Evolutionary conservation across 805 yeast genomes (phyloP).

Genomic region (Naumovozyma castellii): DNA sequence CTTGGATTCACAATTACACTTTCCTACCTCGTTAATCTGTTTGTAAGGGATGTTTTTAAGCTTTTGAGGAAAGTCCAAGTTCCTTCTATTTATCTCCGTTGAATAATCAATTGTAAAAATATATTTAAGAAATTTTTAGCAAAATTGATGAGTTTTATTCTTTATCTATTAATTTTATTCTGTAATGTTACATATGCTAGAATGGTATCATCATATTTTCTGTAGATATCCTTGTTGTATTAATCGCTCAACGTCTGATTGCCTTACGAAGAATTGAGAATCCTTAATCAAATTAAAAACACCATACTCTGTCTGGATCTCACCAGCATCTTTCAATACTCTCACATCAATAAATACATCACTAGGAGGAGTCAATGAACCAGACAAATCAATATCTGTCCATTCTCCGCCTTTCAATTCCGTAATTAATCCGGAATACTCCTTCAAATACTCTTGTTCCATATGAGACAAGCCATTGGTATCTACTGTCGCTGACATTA

Average conservation of each 20-base stretch:
- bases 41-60: too few species aligned
- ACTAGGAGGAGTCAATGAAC: constrained; percentile 82
- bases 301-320: constrained; percentile 94
- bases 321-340: constrained; percentile 90
- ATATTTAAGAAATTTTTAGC: too few species aligned
- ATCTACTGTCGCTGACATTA: constrained; percentile 30
- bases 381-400: constrained; percentile 78
- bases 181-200: too few species aligned
- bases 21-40: too few species aligned
- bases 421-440: constrained; percentile 60
- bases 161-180: too few species aligned
- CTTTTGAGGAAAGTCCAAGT: too few species aligned
- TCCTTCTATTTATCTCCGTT: too few species aligned
- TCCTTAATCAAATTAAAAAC: constrained; percentile 88
- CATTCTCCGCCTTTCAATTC: constrained; percentile 65
- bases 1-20: too few species aligned
- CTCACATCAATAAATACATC: constrained; percentile 91
- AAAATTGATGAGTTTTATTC: too few species aligned
- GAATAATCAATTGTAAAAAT: too few species aligned
- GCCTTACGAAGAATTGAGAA: constrained; percentile 89
- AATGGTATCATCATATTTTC: constrained; percentile 37
- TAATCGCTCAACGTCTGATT: constrained; percentile 85
- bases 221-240: constrained; percentile 91
- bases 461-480: constrained; percentile 55
- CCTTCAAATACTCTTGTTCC: constrained; percentile 70